These are phyloP conservation scores for Blastobotrys robertii DNA, from an alignment of 805 yeast species.

Conservation along the genomic window DNA sequence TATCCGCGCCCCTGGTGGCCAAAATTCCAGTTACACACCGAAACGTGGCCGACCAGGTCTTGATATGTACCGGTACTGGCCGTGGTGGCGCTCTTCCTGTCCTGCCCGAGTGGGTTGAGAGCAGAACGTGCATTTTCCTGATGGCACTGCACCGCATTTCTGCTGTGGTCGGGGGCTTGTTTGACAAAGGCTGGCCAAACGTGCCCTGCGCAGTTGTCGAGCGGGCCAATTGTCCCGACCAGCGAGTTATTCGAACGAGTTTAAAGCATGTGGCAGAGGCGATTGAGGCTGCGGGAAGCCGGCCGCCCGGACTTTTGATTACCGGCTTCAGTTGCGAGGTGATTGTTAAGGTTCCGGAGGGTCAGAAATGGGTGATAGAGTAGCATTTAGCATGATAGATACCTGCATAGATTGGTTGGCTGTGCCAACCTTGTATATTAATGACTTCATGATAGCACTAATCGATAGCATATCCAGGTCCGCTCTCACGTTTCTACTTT, in stretches of 20 bases:
- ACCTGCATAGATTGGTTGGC: neutral
- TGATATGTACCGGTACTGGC: slow-evolving; percentile 92
- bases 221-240: slow-evolving; percentile 90
- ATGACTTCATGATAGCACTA: neutral
- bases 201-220: slow-evolving; percentile 82
- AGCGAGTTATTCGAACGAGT: slow-evolving; percentile 69
- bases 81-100: slow-evolving; percentile 73
- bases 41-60: slow-evolving; percentile 83
- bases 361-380: slow-evolving; percentile 37
- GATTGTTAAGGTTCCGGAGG: slow-evolving; percentile 23
- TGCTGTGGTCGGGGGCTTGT: slow-evolving; percentile 28
- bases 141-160: slow-evolving; percentile 78
- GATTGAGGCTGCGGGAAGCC: slow-evolving; percentile 64
- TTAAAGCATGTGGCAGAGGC: slow-evolving; percentile 61
- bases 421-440: no score
- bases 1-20: slow-evolving; percentile 77
- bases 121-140: slow-evolving; percentile 76
- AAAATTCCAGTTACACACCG: slow-evolving; percentile 87
- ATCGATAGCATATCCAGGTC: neutral
- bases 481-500: no score
- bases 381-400: slow-evolving; percentile 29
- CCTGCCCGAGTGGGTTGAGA: slow-evolving; percentile 59
- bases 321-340: slow-evolving; percentile 72
- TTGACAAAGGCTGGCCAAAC: slow-evolving; percentile 59
- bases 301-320: slow-evolving; percentile 88